Evolutionary conservation across 1,139 yeast genomes (phyloP).

Genomic region (Pichia sp.): DNA sequence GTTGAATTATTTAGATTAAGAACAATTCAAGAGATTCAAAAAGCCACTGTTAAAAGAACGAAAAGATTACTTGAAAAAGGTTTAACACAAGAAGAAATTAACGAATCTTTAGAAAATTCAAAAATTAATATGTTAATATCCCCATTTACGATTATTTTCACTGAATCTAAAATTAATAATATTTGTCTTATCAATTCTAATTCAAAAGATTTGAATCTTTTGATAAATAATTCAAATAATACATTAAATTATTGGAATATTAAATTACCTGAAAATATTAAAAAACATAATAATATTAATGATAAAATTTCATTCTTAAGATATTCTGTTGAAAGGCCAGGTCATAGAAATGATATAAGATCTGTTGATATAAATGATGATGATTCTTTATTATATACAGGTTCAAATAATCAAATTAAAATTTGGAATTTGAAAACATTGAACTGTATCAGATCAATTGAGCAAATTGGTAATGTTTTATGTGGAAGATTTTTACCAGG

Average conservation of each 20-base stretch:
- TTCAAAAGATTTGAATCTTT: conserved; percentile 48
- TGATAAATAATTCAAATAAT: conserved; percentile 65
- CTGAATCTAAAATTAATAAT: conserved; percentile 50
- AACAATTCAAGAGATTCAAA: conserved; percentile 68
- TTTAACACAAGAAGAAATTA: conserved; percentile 55
- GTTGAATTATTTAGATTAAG: conserved; percentile 79
- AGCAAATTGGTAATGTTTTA: conserved; percentile 75
- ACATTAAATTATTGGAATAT: conserved; percentile 64
- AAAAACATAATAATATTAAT: conserved; percentile 35
- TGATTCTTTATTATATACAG: conserved; percentile 74
- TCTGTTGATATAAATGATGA: conserved; percentile 79
- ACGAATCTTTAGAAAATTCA: conserved; percentile 45
- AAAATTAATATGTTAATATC: conserved; percentile 55
- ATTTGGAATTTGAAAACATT: conserved; percentile 77
- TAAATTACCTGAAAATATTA: conserved; percentile 41
- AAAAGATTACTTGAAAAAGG: conserved; percentile 74
- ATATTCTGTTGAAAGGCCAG: conserved; percentile 64
- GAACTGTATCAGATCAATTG: conserved; percentile 78
- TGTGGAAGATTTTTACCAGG: conserved; percentile 85
- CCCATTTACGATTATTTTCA: conserved; percentile 56
- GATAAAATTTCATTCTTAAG: conserved; percentile 45
- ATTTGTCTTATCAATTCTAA: conserved; percentile 47
- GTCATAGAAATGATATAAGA: conserved; percentile 87
- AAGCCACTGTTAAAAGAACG: conserved; percentile 72
- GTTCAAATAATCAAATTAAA: conserved; percentile 83